Evolutionary conservation across 768 basidiomycete genomes (phyloP), one percentile per base, ranked within the genome.

Genomic region (Suillus paluster): DNA sequence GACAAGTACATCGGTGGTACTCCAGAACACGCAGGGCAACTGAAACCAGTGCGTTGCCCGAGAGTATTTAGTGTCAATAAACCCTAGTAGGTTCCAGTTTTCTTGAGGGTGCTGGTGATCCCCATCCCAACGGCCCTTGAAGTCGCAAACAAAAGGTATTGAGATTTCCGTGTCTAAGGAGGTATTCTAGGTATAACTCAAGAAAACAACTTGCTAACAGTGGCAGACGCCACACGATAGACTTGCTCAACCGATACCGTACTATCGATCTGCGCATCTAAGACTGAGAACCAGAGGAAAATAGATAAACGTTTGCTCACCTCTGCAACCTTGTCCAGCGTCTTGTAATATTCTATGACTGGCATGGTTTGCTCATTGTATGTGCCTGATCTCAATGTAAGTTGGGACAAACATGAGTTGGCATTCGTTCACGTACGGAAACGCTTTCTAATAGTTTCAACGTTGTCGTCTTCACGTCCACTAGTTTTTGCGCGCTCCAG

Each of bases 391-490:
- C 38, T 39, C 23, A 17, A 39, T 39, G 17, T 55, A 55, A 55
- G 54, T 21, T 19, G 11, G 38, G 38, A 15, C 15, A 19, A 23
- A 11, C 6, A 39, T 11, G 23, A 55, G 3, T 2, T 7, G 33
- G 21, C 21, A n/a, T 25, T 4, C n/a, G 10, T 44, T n/a, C 14
- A 82, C 89, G 21, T 72, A 92, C 95, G 80, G 81, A 99, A 98
- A n/a, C 97, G 91, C 78, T 99, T 99, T 79, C 85, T 90, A 77
- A 99, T 97, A 73, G 89, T 94, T 75, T 97, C 94, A 14, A 80
- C 81, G 6, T 99, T 99, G 73, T 99, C 97, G 69, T 99, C 97
- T 70, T 95, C 96, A 15, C 97, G 83, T 17, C 97, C 97, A 59
- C 91, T 94, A 0, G 96, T 99, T 82, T 98, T 90, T 27, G 90